A percentile compares a stretch with the other conserved stretches of the same genome.
Conservation (phyloP, 371 early-diverging fungal genomes). For the Mortierella polycephala region DNA sequence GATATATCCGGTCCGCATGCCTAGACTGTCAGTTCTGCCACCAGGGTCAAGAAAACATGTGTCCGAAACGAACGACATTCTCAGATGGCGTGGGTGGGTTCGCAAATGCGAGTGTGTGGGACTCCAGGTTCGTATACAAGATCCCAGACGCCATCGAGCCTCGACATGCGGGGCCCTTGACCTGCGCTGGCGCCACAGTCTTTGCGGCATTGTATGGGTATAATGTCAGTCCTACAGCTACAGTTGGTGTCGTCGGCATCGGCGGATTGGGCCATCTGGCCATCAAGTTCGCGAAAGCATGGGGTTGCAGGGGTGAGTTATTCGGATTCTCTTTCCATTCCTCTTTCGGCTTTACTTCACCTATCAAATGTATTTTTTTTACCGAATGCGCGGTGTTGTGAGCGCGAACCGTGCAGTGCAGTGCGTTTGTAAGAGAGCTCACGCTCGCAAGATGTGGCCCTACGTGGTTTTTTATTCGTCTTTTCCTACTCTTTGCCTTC, state of each 20-base stretch:
- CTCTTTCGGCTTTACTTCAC: not conserved
- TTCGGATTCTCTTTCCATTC: slow-evolving; percentile 28
- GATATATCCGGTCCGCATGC: slow-evolving; percentile 58
- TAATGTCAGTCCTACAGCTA: slow-evolving; percentile 59
- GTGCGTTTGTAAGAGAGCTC: not conserved
- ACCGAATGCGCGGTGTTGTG: not conserved
- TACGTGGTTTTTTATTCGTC: too few species aligned
- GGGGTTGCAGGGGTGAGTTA: slow-evolving; percentile 67
- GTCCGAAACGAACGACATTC: slow-evolving; percentile 58
- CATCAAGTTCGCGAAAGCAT: slow-evolving; percentile 69
- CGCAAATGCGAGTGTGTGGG: slow-evolving; percentile 60
- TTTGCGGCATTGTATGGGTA: slow-evolving; percentile 64
- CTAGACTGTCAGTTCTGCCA: slow-evolving; percentile 57
- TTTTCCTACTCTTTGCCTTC: too few species aligned
- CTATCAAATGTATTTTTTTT: not conserved
- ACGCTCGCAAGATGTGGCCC: too few species aligned
- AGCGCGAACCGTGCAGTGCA: not conserved
- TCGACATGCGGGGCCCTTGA: slow-evolving; percentile 65
- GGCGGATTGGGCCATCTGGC: slow-evolving; percentile 80
- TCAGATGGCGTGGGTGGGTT: slow-evolving; percentile 63
- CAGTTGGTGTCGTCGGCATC: slow-evolving; percentile 75
- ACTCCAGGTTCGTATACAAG: slow-evolving; percentile 61
- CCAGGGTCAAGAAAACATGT: slow-evolving; percentile 60
- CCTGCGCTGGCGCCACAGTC: slow-evolving; percentile 77
- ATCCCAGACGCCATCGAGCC: slow-evolving; percentile 64